Evolutionary conservation across 257 asterid species (phyloP), one percentile per base, ranked within the genome.

Genomic region (Thymus quinquecostatus): DNA sequence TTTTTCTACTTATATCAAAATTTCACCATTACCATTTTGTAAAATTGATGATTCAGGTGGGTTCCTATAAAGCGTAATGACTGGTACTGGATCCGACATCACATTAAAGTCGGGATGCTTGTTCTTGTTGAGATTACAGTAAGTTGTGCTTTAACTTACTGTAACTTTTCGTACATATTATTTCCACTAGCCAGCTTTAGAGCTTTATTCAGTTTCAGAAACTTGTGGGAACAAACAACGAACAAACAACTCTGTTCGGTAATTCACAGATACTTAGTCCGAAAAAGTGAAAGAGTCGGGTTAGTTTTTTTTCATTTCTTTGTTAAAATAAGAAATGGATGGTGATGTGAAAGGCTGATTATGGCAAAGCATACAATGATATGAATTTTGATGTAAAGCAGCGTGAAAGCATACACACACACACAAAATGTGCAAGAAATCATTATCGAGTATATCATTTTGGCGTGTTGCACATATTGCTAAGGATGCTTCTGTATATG

Each of bases 1-100:
- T 60, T 28, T 8, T 49, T 55, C 43, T 63, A 34, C 70, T 68
- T 54, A 0, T 53, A 21, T 66, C 66, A 47, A 60, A 47, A 32
- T 55, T 75, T 60, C 50, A 72, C 28, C 71, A 38, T 61, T 44
- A 60, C 62, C 56, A 30, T 53, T 38, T n/a, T 36, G 38, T 64
- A 21, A 64, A 21, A 63, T 49, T 54, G 57, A n/a, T 60, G 14
- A 73, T 68, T 74, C 88, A 94, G 98, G 84, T 94, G 96, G 91
- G 89, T 94, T 57, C 96, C 97, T 61, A 89, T 94, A 71, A 94
- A 91, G 82, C 89, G 98, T 40, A 94, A 94, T 85, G 98, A 91
- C 79, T 94, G 98, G 98, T 94, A 75, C 84, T 94, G 98, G 98
- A 85, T 94, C 77, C 96, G 98, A 60, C 98, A 94, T 78, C 98